phyloP scores from a whole-genome alignment of 2,329 filamentous ascomycete genomes.

The Aspergillus pseudoterreus region DNA sequence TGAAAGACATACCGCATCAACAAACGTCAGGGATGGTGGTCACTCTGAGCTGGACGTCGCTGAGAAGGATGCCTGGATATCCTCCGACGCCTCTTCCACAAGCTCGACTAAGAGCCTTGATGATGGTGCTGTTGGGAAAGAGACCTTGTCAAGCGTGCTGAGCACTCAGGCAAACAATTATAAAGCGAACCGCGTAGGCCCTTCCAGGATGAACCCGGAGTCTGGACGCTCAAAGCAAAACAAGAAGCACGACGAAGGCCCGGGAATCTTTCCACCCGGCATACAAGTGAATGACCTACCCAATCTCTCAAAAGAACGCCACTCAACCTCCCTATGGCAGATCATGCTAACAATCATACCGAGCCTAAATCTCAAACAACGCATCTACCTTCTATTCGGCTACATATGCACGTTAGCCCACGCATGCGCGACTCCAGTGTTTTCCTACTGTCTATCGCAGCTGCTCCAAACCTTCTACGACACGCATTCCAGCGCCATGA shows the following conservation, averaged over 20 bases:
- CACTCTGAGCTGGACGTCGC: neutral
- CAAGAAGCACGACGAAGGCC: too few relatives aligned
- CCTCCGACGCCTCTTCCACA: neutral
- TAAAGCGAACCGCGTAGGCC: neutral
- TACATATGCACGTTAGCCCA: constrained; percentile 61
- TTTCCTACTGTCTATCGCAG: constrained; percentile 71
- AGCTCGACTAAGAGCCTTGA: neutral
- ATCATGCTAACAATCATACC: constrained; percentile 71
- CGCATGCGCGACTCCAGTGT: constrained; percentile 66
- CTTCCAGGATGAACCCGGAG: too few relatives aligned
- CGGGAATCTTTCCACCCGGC: too few relatives aligned
- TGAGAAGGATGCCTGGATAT: neutral
- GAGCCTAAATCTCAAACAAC: constrained; percentile 51
- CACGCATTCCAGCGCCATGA: constrained; percentile 47
- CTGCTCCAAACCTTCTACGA: constrained; percentile 69
- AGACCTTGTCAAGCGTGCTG: neutral
- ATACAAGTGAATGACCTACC: too few relatives aligned
- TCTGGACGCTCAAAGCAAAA: too few relatives aligned
- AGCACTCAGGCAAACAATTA: neutral
- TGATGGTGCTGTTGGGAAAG: neutral
- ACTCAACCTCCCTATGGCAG: constrained; percentile 38
- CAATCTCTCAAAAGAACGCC: neutral
- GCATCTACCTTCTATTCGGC: constrained; percentile 56
- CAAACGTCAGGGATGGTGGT: neutral
- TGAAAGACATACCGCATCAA: neutral